A percentile compares a stretch with the other conserved stretches of the same genome.
These are phyloP conservation scores for Circinella umbellata DNA, from an alignment of 371 early-diverging fungal genomes.

Conservation along the genomic window DNA sequence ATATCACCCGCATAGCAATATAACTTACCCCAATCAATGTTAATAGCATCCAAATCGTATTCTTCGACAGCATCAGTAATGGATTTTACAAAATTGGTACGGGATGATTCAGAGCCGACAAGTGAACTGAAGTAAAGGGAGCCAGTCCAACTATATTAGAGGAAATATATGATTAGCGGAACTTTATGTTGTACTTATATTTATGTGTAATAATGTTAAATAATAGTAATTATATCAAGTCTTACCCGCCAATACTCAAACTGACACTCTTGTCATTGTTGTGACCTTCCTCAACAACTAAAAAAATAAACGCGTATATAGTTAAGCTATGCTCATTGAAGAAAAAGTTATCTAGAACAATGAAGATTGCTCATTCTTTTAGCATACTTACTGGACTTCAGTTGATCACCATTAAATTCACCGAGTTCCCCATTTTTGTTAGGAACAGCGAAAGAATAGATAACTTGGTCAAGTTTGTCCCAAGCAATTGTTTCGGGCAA, in stretches of 20 bases:
- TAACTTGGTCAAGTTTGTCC: constrained; percentile 44
- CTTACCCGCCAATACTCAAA: constrained; percentile 50
- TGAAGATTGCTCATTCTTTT: no score
- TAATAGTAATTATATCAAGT: background rate
- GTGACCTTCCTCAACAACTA: constrained; percentile 48
- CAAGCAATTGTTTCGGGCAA: constrained; percentile 38
- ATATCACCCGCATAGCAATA: background rate
- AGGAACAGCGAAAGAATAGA: constrained; percentile 48
- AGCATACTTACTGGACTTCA: constrained; percentile 23
- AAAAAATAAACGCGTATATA: background rate
- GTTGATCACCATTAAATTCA: constrained; percentile 24
- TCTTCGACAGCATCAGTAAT: constrained; percentile 38
- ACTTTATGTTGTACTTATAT: no score
- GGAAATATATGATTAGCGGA: no score
- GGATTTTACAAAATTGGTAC: constrained; percentile 30
- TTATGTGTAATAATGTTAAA: background rate
- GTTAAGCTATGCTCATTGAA: background rate
- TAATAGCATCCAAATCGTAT: constrained; percentile 62
- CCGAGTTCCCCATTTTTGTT: constrained; percentile 31
- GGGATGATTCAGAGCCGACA: constrained; percentile 16
- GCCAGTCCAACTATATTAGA: constrained; percentile 41
- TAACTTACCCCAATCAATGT: constrained; percentile 60
- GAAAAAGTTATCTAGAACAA: no score
- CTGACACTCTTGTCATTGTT: constrained; percentile 37
- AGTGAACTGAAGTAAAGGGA: constrained; percentile 41